Conservation (phyloP, 306 rosid genomes). For the Dryas alaskensis region DNA sequence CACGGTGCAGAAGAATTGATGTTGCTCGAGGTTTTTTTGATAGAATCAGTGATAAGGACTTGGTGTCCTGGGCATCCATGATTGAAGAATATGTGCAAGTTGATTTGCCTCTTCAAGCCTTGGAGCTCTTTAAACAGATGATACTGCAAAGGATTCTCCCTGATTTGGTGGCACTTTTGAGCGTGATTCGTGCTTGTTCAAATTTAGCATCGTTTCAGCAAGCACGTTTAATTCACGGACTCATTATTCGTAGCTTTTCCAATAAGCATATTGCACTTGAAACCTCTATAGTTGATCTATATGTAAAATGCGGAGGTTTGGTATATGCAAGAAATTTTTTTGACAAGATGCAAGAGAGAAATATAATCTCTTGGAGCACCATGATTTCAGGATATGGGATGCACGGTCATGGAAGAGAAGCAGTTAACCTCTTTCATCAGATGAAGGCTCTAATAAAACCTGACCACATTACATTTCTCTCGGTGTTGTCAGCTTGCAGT, state of each 20-base stretch:
- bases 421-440: slow-evolving; percentile 38
- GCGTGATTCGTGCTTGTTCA: slow-evolving; percentile 37
- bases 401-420: slow-evolving; percentile 39
- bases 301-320: slow-evolving; percentile 45
- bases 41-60: slow-evolving; percentile 37
- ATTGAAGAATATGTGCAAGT: slow-evolving; percentile 38
- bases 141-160: slow-evolving; percentile 12
- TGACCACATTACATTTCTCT: slow-evolving; percentile 32
- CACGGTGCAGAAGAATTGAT: slow-evolving; percentile 38
- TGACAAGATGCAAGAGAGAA: slow-evolving; percentile 33
- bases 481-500: slow-evolving; percentile 46
- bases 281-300: slow-evolving; percentile 39
- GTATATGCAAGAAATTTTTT: slow-evolving; percentile 35
- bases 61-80: slow-evolving; percentile 50
- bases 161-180: slow-evolving; percentile 39
- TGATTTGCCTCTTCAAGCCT: slow-evolving; percentile 34
- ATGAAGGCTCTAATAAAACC: slow-evolving; percentile 37
- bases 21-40: slow-evolving; percentile 32
- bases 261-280: slow-evolving; percentile 26
- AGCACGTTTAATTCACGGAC: slow-evolving; percentile 38
- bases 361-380: slow-evolving; percentile 45
- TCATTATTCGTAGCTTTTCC: slow-evolving; percentile 17
- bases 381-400: slow-evolving; percentile 47
- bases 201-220: slow-evolving; percentile 37
- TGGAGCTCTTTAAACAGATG: slow-evolving; percentile 38